Evolutionary conservation across 345 rosid genomes (phyloP), one percentile per base, ranked within the genome.

Genomic region (Populus euphratica): DNA sequence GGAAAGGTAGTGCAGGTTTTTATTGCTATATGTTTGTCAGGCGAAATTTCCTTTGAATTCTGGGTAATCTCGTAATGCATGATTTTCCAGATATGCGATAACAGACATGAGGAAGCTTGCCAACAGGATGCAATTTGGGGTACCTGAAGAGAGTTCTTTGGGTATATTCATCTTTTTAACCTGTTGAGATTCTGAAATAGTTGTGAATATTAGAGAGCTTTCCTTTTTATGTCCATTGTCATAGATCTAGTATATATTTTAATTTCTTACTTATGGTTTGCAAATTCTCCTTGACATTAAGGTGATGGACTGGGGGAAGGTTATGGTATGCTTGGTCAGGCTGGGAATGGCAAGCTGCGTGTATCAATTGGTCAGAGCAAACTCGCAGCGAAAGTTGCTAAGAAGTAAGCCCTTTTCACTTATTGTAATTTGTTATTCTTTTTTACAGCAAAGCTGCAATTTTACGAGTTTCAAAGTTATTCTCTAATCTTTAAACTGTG

Each of bases 221-320:
- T 35, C 21, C 43, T 56, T 52, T 68, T 47, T 9, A 0, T 27
- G 31, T n/a, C 38, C 20, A 23, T 71, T 35, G 23, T 31, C 16
- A 13, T 17, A 59, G 18, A 33, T 41, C 43, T 25, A 27, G 3
- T 50, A 11, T 20, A 11, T 62, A 47, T 43, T 20, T 38, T 8
- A 62, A 65, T n/a, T 62, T 64, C 7, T 62, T 49, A 70, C 35
- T 70, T 61, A 63, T 36, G 44, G 31, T 44, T 63, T 56, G 31
- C 44, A 23, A 59, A 23, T 62, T 63, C 70, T 69, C 27, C 73
- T 68, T 79, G 81, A 66, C 75, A 76, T 70, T 75, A n/a, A 93
- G 99, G 97, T 86, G 99, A 94, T 88, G 97, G 98, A 9, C 85
- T 96, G 74, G 99, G 99, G 14, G 98, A 96, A 83, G 98, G 98